Evolutionary conservation across 2,329 filamentous ascomycete genomes (phyloP), one percentile per base, ranked within the genome.

Genomic region (Atkinsonella texensis): DNA sequence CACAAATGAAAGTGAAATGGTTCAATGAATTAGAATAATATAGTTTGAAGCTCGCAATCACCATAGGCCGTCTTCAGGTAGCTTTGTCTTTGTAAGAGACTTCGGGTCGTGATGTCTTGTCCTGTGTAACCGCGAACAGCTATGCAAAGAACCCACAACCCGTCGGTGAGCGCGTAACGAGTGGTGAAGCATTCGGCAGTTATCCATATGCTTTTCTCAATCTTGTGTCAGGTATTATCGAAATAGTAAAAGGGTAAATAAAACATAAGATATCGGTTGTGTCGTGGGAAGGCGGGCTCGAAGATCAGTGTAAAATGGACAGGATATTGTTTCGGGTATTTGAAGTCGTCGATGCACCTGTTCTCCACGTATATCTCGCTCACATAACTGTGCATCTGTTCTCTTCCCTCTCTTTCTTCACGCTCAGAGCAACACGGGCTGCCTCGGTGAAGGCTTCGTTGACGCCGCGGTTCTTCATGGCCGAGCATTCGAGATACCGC

Each of bases 391-490:
- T 62, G 65, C 81, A 84, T 63, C 79, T 81, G 56, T 72, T 72
- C 53, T 81, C 77, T 55, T 83, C 80, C 59, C 79, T 76, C 54
- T 80, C 80, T 60, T 81, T 79, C 70, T 79, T 83, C 52, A 85
- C 81, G 58, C 80, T 82, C 52, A 98, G 75, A 13, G 93, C 93
- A 38, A 98, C 93, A 62, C 94, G 85, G 23, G 93, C 91, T 41
- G 93, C 93, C 74, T 98, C 93, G 41, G 93, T 97, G 64, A 98
- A 98, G 43, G 93, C 93, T 70, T 98, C 93, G 70, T 97, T 96
- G 64, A 98, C 94, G 55, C 93, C 93, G 48, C 93, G 82, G 70
- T 98, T 98, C 71, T 90, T 85, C 83, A 97, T 97, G 52, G 93
- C 93, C 39, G 93, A 97, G 75, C 93, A 98, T 76, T 98, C 93